Evolutionary conservation across 352 stramenopile genomes (phyloP).

Genomic region (Pythium phragmiticola): DNA sequence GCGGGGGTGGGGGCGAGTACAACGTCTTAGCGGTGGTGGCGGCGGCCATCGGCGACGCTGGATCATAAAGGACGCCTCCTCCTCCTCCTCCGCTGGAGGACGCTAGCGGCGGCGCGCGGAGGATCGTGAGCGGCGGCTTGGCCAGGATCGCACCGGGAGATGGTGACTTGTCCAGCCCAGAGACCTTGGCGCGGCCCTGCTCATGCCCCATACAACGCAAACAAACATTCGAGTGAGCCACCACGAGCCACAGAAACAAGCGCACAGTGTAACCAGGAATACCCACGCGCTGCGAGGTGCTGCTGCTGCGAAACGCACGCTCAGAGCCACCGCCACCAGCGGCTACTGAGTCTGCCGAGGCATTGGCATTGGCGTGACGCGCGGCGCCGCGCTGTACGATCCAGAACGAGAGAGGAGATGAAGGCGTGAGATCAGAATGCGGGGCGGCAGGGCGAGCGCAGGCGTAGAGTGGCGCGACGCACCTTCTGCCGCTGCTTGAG

Average conservation of each 20-base stretch:
- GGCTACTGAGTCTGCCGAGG: neutral
- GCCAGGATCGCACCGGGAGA: conserved; percentile 31
- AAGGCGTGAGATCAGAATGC: no score
- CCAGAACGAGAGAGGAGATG: neutral
- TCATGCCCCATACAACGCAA: neutral
- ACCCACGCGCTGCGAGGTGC: conserved; percentile 23
- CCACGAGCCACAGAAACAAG: neutral
- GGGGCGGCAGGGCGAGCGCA: neutral
- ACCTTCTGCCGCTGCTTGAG: conserved; percentile 81
- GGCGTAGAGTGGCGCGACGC: neutral
- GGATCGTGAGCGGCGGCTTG: conserved; percentile 45
- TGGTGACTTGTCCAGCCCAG: conserved; percentile 6
- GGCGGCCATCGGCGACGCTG: conserved; percentile 10
- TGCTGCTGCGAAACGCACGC: conserved; percentile 30
- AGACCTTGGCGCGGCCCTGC: conserved; percentile 32
- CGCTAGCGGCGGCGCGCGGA: conserved; percentile 19
- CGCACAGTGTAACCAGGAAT: neutral
- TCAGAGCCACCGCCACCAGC: conserved; percentile 4
- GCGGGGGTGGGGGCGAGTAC: conserved; percentile 9
- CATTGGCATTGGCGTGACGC: neutral
- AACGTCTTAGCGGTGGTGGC: conserved; percentile 4
- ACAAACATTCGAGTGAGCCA: neutral
- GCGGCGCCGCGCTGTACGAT: neutral
- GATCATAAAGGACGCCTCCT: neutral
- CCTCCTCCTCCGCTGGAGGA: neutral